Evolutionary conservation across 768 basidiomycete species (phyloP).

Genomic region (Calocera cornea): DNA sequence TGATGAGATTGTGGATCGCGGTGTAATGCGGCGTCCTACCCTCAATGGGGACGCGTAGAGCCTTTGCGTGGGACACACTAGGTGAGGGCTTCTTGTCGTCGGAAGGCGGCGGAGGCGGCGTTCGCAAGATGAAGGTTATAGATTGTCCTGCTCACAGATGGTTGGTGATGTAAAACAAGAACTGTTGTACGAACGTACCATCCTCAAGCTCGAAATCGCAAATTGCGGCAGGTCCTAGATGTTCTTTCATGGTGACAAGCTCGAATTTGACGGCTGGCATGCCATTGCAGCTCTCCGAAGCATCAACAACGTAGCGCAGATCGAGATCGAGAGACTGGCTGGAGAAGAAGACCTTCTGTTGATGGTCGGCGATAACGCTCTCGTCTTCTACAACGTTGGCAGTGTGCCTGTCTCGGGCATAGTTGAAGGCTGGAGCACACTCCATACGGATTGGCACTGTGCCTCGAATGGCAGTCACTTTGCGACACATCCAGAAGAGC

Average conservation of each 20-base stretch:
- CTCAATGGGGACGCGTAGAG: slow-evolving; percentile 34
- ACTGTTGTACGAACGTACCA: background rate
- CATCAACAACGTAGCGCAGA: slow-evolving; percentile 57
- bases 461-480: slow-evolving; percentile 62
- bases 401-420: slow-evolving; percentile 63
- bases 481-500: slow-evolving; percentile 20
- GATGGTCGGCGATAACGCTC: slow-evolving; percentile 20
- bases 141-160: slow-evolving; percentile 43
- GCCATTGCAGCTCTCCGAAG: slow-evolving; percentile 36
- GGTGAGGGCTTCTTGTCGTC: slow-evolving; percentile 26
- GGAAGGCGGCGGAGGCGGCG: slow-evolving; percentile 34
- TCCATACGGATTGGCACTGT: slow-evolving; percentile 66
- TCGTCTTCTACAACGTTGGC: slow-evolving; percentile 30
- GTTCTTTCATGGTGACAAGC: slow-evolving; percentile 51
- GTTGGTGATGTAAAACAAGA: background rate
- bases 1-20: slow-evolving; percentile 9
- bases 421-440: slow-evolving; percentile 94
- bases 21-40: slow-evolving; percentile 20
- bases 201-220: slow-evolving; percentile 53
- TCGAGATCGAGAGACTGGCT: slow-evolving; percentile 46
- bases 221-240: slow-evolving; percentile 54
- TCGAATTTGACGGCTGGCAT: slow-evolving; percentile 44
- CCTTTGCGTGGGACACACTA: slow-evolving; percentile 23
- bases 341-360: slow-evolving; percentile 47
- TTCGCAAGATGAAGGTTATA: slow-evolving; percentile 77